Evolutionary conservation across 257 asterid species (phyloP).

Genomic region (Przewalskia tangutica): DNA sequence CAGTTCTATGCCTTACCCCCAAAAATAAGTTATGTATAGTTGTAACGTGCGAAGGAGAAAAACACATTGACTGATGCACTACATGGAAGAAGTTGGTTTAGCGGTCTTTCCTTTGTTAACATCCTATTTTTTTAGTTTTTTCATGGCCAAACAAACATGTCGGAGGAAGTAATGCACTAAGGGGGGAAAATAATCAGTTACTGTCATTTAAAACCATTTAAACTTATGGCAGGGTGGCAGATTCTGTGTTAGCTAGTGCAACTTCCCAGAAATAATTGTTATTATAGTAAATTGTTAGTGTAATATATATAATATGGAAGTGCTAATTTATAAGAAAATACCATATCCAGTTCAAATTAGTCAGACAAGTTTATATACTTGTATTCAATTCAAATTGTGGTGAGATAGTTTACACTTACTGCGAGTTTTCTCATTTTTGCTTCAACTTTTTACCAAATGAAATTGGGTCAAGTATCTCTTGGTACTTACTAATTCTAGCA

Average conservation of each 20-base stretch:
- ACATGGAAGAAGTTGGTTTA: background rate
- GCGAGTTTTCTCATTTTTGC: background rate
- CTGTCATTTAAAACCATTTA: background rate
- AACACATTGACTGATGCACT: background rate
- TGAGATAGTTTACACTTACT: background rate
- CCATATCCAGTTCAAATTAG: background rate
- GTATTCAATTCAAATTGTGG: background rate
- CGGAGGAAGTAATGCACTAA: background rate
- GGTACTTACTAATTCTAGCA: background rate
- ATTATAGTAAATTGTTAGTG: background rate
- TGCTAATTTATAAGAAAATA: background rate
- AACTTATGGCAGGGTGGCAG: background rate
- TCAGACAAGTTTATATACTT: background rate
- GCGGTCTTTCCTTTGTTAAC: background rate
- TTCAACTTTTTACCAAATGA: background rate
- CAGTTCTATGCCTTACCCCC: background rate
- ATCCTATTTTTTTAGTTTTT: background rate
- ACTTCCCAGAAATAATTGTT: background rate
- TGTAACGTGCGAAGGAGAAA: background rate
- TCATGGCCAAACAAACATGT: background rate
- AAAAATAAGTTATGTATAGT: background rate
- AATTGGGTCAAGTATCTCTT: background rate
- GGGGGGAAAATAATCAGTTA: background rate
- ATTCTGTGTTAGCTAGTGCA: background rate
- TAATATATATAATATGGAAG: background rate